These are phyloP conservation scores for Maudiozyma saulgeensis DNA, from an alignment of 805 yeast species.

Conservation along the genomic window DNA sequence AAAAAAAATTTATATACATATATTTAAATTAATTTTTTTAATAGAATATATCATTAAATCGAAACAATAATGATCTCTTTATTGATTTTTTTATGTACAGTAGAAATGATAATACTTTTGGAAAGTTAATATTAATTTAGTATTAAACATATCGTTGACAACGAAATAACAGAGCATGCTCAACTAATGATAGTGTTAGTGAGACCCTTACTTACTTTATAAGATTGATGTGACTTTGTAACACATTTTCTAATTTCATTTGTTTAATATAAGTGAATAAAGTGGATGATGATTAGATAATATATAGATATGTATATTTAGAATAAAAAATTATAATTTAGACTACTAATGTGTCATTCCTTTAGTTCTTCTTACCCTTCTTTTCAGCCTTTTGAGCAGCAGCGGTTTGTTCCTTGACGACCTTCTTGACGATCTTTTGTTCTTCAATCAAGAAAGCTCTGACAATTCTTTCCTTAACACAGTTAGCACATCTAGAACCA, in stretches of 20 bases:
- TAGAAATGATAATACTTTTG: no score
- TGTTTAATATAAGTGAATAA: neutral
- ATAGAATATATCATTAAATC: no score
- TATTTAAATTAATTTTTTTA: no score
- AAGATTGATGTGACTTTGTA: neutral
- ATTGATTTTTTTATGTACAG: no score
- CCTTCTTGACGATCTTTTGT: conserved; percentile 99
- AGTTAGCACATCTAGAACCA: conserved; percentile 95
- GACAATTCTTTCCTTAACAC: conserved; percentile 97
- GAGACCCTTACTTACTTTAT: neutral
- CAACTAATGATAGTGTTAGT: neutral
- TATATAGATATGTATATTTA: neutral
- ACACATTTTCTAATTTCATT: neutral
- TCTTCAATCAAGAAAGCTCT: conserved; percentile 99
- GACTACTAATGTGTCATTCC: neutral
- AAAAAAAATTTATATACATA: neutral
- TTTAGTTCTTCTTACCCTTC: conserved; percentile 25
- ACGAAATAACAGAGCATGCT: no score
- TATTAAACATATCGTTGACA: no score
- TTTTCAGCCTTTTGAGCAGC: conserved; percentile 62
- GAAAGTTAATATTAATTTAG: no score
- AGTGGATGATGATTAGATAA: neutral
- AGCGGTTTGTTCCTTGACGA: conserved; percentile 89
- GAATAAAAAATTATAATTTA: conserved; percentile 2
- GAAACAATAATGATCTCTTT: no score